These are phyloP conservation scores for Rachicladosporium sp. DNA, from an alignment of 2,329 filamentous ascomycete genomes.

Conservation along the genomic window DNA sequence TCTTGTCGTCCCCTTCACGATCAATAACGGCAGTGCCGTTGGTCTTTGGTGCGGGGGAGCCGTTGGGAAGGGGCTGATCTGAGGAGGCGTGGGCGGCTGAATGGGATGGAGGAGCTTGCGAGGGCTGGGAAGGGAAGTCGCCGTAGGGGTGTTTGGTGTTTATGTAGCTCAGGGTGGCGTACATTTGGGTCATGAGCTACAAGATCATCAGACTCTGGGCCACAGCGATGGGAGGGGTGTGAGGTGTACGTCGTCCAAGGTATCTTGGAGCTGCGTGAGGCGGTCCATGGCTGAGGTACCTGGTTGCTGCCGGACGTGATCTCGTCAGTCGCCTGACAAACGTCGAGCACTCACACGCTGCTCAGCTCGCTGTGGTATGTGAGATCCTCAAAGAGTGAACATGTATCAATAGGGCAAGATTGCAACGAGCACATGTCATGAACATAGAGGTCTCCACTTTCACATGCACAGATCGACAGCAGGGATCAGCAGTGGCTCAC, in stretches of 20 bases:
- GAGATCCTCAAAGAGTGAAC: too few relatives aligned
- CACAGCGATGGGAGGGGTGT: neutral
- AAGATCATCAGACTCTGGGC: constrained; percentile 3
- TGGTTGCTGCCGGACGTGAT: too few relatives aligned
- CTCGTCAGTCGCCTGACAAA: too few relatives aligned
- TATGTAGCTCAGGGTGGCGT: constrained; percentile 33
- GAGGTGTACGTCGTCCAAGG: constrained; percentile 60
- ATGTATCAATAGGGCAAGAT: too few relatives aligned
- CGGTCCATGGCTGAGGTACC: constrained; percentile 47
- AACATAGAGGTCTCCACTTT: too few relatives aligned
- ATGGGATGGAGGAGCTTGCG: constrained; percentile 14
- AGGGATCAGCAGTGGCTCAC: too few relatives aligned
- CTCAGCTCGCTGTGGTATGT: too few relatives aligned
- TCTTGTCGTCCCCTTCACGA: constrained; percentile 2
- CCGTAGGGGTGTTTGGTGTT: constrained; percentile 29
- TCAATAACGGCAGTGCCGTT: constrained; percentile 9
- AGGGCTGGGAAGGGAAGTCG: constrained; percentile 32
- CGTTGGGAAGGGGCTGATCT: constrained; percentile 11
- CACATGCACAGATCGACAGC: too few relatives aligned
- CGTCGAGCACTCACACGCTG: too few relatives aligned
- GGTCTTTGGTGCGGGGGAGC: constrained; percentile 3
- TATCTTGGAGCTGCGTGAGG: constrained; percentile 74
- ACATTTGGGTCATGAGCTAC: constrained; percentile 38
- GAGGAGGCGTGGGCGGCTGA: constrained; percentile 2
- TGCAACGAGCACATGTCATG: too few relatives aligned